Base-by-base conservation (phyloP, 2,329 filamentous ascomycete species). In the Aureobasidium sp. region DNA sequence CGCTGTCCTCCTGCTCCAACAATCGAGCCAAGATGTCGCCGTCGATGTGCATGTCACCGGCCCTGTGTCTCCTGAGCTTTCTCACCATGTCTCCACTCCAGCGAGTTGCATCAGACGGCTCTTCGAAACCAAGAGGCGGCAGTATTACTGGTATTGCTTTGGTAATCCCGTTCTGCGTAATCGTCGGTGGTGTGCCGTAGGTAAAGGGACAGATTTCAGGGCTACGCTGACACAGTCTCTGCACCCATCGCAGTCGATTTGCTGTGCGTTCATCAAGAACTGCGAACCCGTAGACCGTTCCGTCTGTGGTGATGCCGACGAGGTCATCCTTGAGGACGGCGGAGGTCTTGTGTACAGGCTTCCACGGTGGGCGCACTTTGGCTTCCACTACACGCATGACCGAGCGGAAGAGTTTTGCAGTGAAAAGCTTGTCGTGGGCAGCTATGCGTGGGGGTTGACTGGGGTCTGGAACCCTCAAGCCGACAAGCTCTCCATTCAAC, bases 221-320 rank as follows among this genome's bases (percentile, higher is more conserved):
- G 35, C 64, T 68, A 64, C 72, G 70, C 49, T 72, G 68, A 57
- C 71, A 68, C 52, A 95, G 71, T 63, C 88, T 87, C 69, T 95
- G 87, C 1, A 97, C 70, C 65, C 93, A 85, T 62, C 82, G 81
- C 5, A 97, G 78, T 4, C 96, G 77, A 7, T 81, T 79, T 83
- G 87, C 89, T 8, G 86, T 81, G 2, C 82, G 73, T 19, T 81
- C 68, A 11, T 80, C 76, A 0, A 97, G 75, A 15, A 92, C 75
- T 0, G 82, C 82, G 67, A 97, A 87, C 17, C 76, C 72, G 47
- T 79, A 77, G 15, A 85, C 68, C 1, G 78, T 76, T 37, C 82
- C 82, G 62, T 82, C 81, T 60, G 78, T 75, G 52, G 78, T 78
- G 24, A 77, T 77, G 27, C 79, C 77, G 15, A 84, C 66, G 29